Evolutionary conservation across 805 yeast genomes (phyloP), one percentile per base, ranked within the genome.

Genomic region (Hanseniaspora hatyaiensis): DNA sequence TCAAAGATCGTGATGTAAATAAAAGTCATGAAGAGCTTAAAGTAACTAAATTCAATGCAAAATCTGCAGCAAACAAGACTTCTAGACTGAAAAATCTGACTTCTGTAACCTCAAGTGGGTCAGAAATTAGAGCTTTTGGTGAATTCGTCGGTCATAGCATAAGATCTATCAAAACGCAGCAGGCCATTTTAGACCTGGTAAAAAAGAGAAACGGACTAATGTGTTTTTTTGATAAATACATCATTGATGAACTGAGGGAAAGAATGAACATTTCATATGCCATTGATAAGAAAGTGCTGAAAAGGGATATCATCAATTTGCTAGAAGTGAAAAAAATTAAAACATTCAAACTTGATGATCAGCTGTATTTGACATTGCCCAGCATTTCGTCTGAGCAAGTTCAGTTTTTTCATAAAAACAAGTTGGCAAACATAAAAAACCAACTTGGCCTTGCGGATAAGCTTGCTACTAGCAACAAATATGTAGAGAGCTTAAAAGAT

Each of bases 261-360:
- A 54, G 52, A 15, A 52, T 72, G 52, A 70, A 70, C 0, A 65
- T 72, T 12, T 60, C 59, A 1, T 65, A 64, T 3, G 43, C 56
- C 8, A 40, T 77, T 15, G 88, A 81, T 53, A 69, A 74, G 29
- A 71, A 69, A 45, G 81, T 88, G 0, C 55, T 74, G 11, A 55
- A 58, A 6, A 67, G 71, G 5, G 80, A 75, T 52, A 63, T 73
- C 0, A 52, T 54, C 1, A 50, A 55, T 3, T 60, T 77, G 24
- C 60, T 60, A 4, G 51, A 53, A 0, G 59, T 65, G 11, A 64
- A 67, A 6, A 55, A 57, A 28, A 41, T 70, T 9, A 8, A 34
- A 13, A 29, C 44, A 3, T 29, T 34, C 20, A 34, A 34, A 26
- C 19, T 40, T 18, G 41, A 30, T 8, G 33, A 29, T 8, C 44